Base-by-base conservation (phyloP, 192 early-diverging fungal species). In the Funneliformis mosseae region DNA sequence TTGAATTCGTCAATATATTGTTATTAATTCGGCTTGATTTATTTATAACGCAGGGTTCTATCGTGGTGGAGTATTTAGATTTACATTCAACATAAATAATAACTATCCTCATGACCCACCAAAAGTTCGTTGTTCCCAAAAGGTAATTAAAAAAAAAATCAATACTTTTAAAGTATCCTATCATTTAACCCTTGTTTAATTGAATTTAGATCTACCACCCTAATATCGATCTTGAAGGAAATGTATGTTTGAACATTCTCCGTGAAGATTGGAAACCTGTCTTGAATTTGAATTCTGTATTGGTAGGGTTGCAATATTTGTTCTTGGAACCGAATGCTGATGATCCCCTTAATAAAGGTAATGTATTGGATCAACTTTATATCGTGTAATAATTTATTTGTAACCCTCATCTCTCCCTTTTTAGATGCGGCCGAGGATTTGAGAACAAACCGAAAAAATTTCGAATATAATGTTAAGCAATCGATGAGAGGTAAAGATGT, bases 251-350 rank as follows among this genome's bases (percentile, higher is more conserved):
- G 39, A 98, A 98, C 85, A 95, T 99, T 78, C 87, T 99, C 80
- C 92, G 98, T 77, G 97, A 99, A 83, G 96, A 99, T 85, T 99
- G 98, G 98, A 97, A 97, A 82, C 98, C 98, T 4, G 98, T 98
- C n/a, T 89, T 98, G 70, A 96, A 94, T 81, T 89, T 99, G 70
- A 93, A 96, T 83, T 88, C 95, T 59, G 91, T 98, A 39, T 81
- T 98, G 78, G 93, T 99, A 77, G 96, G 96, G 8, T 83, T 98
- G 68, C 94, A 96, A 81, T 94, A 96, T 84, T 84, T 99, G 63
- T 96, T 99, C 79, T 82, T 96, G 81, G 96, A 94, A 70, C 98
- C 98, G 0, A 98, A 99, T 83, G 92, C 97, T 2, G 96, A 97
- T 55, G 98, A 99, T 88, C 98, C 98, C 77, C 89, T 99, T 10